Percentiles rank a stretch among this genome's conserved stretches.
Conservation (phyloP, 345 rosid species). For the Populus simonii region DNA sequence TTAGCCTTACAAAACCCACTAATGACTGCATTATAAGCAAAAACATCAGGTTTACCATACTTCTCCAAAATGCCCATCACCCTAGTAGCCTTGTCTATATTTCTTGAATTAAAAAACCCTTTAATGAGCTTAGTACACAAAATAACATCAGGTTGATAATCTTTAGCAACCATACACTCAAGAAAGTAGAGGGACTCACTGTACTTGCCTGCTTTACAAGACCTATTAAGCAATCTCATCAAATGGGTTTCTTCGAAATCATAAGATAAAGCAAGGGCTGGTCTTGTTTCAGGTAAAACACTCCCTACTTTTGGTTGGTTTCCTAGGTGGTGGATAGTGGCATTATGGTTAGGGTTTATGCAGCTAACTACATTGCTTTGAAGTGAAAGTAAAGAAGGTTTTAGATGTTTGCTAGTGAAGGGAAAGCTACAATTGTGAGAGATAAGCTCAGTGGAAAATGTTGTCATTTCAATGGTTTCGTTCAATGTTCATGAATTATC, state of each 20-base stretch:
- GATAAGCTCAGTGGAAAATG: constrained; percentile 34
- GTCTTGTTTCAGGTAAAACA: constrained; percentile 39
- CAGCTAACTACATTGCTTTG: constrained; percentile 19
- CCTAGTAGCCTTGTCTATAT: constrained; percentile 54
- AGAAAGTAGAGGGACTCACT: constrained; percentile 66
- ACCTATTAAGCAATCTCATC: constrained; percentile 52
- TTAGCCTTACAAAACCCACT: constrained; percentile 77
- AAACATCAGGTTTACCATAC: constrained; percentile 67
- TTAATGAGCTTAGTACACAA: constrained; percentile 77
- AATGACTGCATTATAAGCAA: constrained; percentile 77
- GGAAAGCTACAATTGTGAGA: constrained; percentile 18
- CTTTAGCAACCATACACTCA: constrained; percentile 60
- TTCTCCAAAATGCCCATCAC: constrained; percentile 78
- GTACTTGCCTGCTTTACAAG: constrained; percentile 57
- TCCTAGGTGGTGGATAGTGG: constrained; percentile 3
- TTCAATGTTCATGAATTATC: constrained; percentile 16
- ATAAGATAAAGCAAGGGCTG: constrained; percentile 45
- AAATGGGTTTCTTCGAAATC: constrained; percentile 58
- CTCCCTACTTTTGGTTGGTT: constrained; percentile 16
- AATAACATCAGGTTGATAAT: constrained; percentile 62
- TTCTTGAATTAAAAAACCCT: constrained; percentile 55
- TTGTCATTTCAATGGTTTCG: constrained; percentile 24
- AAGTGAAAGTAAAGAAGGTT: constrained; percentile 33
- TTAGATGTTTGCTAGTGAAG: constrained; percentile 19
- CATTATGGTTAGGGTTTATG: constrained; percentile 13